Conservation (phyloP, 768 basidiomycete species). For the Kwoniella sp. region DNA sequence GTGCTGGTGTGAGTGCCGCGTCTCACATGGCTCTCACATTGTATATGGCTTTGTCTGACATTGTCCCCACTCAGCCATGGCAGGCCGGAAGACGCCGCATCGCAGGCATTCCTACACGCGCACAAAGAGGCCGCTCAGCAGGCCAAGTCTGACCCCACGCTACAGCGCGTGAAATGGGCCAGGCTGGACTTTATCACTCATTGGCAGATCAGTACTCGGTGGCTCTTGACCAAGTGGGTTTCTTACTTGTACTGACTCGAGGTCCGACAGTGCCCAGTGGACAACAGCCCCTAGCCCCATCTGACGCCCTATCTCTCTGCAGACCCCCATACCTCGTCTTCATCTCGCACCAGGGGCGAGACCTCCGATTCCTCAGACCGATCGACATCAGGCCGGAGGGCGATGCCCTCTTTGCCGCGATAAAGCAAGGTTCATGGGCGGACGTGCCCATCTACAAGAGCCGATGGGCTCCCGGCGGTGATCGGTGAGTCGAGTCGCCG, state of each 20-base stretch:
- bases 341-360: constrained; percentile 65
- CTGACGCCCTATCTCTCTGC: no score
- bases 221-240: constrained; percentile 73
- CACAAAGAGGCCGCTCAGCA: constrained; percentile 64
- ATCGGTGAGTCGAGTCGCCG: constrained; percentile 24
- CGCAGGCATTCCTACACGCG: constrained; percentile 64
- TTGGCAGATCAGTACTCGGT: constrained; percentile 75
- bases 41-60: background rate
- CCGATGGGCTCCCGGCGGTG: constrained; percentile 60
- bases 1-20: constrained; percentile 62
- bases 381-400: constrained; percentile 58
- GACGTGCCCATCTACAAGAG: constrained; percentile 65
- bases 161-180: constrained; percentile 65
- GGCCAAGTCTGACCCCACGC: background rate
- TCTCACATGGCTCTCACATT: background rate
- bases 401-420: constrained; percentile 62
- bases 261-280: background rate
- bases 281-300: no score
- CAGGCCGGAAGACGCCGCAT: constrained; percentile 62
- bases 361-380: constrained; percentile 74
- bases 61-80: constrained; percentile 52
- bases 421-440: constrained; percentile 63
- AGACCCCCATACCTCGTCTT: constrained; percentile 77
- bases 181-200: constrained; percentile 85
- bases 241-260: background rate